Conservation (phyloP, 371 early-diverging fungal genomes). For the Syncephalastrum racemosum region DNA sequence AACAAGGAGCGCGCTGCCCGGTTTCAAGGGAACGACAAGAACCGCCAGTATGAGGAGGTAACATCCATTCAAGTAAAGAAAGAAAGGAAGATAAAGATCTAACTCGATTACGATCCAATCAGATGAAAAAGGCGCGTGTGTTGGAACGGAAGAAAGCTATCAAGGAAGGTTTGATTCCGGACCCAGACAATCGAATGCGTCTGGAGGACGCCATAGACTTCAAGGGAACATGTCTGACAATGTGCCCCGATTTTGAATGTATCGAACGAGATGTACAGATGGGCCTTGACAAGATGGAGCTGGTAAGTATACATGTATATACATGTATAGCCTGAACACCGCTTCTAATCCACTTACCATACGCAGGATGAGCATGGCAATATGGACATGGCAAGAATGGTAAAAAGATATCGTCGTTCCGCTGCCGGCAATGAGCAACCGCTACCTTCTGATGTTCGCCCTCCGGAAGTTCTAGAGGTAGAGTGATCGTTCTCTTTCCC, state of each 20-base stretch:
- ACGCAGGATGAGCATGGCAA: conserved; percentile 49
- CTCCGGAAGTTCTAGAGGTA: conserved; percentile 70
- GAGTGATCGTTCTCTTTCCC: conserved; percentile 4
- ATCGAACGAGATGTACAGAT: conserved; percentile 82
- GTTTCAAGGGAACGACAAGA: too few relatives aligned
- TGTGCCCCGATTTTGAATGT: conserved; percentile 92
- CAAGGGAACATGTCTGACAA: conserved; percentile 78
- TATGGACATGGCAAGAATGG: conserved; percentile 64
- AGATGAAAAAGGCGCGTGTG: conserved; percentile 48
- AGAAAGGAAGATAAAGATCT: too few relatives aligned
- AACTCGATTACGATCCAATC: too few relatives aligned
- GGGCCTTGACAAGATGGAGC: conserved; percentile 72
- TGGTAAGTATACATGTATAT: conserved; percentile 34
- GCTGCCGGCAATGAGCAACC: conserved; percentile 89
- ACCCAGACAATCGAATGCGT: conserved; percentile 52
- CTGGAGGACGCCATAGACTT: conserved; percentile 72
- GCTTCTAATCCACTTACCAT: neutral
- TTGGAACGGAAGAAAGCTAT: conserved; percentile 51
- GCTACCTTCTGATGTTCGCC: conserved; percentile 88
- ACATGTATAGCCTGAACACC: neutral
- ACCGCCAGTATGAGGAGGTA: too few relatives aligned
- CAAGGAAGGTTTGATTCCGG: conserved; percentile 52
- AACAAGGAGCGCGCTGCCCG: too few relatives aligned
- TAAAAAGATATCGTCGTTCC: conserved; percentile 86
- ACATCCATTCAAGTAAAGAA: neutral